A percentile compares a stretch with the other conserved stretches of the same genome.
These are phyloP conservation scores for Truncatella angustata DNA, from an alignment of 2,329 filamentous ascomycete genomes.

Conservation along the genomic window DNA sequence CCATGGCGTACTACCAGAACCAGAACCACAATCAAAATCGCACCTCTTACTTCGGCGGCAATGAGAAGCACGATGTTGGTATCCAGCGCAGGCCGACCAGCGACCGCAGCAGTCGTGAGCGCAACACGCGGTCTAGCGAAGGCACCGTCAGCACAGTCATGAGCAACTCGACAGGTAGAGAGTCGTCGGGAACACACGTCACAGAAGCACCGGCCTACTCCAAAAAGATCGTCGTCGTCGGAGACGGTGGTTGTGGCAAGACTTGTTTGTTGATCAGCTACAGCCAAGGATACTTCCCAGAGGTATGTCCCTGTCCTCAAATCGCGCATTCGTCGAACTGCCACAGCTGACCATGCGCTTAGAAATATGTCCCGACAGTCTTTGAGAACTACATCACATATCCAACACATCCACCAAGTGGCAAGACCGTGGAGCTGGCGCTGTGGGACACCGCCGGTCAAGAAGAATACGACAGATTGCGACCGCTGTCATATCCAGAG, in stretches of 20 bases:
- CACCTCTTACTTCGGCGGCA: slow-evolving; percentile 50
- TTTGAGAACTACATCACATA: slow-evolving; percentile 99
- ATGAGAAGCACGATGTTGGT: slow-evolving; percentile 41
- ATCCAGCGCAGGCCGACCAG: slow-evolving; percentile 32
- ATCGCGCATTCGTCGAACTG: background rate
- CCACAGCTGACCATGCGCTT: slow-evolving; percentile 10
- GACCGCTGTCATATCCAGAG: slow-evolving; percentile 95
- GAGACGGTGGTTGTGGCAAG: slow-evolving; percentile 97
- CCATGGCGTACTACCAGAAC: slow-evolving; percentile 53
- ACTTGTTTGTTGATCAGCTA: slow-evolving; percentile 98
- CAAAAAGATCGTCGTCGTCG: slow-evolving; percentile 99
- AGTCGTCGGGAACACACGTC: slow-evolving; percentile 78
- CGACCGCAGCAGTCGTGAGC: slow-evolving; percentile 45
- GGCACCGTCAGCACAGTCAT: slow-evolving; percentile 85
- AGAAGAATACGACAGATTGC: slow-evolving; percentile 95
- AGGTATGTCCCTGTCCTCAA: too few relatives aligned
- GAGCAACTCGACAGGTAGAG: slow-evolving; percentile 71
- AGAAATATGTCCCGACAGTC: slow-evolving; percentile 99
- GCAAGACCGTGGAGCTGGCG: slow-evolving; percentile 94
- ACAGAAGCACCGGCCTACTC: slow-evolving; percentile 92
- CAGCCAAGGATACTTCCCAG: slow-evolving; percentile 97
- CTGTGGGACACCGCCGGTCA: slow-evolving; percentile 98
- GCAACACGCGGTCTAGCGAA: slow-evolving; percentile 71
- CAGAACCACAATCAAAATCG: too few relatives aligned
- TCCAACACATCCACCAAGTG: slow-evolving; percentile 80